phyloP scores from a whole-genome alignment of 768 basidiomycete genomes.

The Naematelia aurantialba region DNA sequence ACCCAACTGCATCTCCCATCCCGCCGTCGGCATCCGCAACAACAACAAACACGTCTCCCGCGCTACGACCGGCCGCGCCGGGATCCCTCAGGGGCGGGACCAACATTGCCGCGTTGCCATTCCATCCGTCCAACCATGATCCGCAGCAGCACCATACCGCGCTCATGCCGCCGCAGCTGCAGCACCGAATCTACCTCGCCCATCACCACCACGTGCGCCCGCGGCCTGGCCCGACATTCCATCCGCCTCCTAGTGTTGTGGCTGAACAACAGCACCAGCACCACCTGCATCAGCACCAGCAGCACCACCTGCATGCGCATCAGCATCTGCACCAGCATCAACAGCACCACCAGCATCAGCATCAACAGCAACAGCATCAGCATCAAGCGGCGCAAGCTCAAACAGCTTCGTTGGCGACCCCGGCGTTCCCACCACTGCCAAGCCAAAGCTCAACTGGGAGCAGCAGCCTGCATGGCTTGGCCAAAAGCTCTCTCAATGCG shows the following conservation, averaged over 20 bases:
- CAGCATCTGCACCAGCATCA: constrained; percentile 8
- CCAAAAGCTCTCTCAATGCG: neutral
- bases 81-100: constrained; percentile 13
- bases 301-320: constrained; percentile 3
- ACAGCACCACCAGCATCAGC: constrained; percentile 11
- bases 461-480: neutral
- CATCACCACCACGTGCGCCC: constrained; percentile 21
- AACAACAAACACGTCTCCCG: constrained; percentile 17
- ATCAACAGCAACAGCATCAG: constrained; percentile 7
- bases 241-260: constrained; percentile 40
- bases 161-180: constrained; percentile 47
- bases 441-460: constrained; percentile 8
- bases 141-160: constrained; percentile 35
- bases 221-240: constrained; percentile 38
- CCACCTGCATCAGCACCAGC: constrained; percentile 11
- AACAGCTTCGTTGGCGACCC: constrained; percentile 18
- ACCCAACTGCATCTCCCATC: constrained; percentile 21
- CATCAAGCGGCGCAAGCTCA: constrained; percentile 3
- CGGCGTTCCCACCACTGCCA: constrained; percentile 48
- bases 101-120: constrained; percentile 31
- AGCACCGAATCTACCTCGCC: constrained; percentile 49
- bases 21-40: constrained; percentile 4
- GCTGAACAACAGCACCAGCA: constrained; percentile 22
- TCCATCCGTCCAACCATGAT: constrained; percentile 21
- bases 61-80: constrained; percentile 11